Evolutionary conservation across 2,329 filamentous ascomycete genomes (phyloP).

Genomic region (Sporothrix phasma): DNA sequence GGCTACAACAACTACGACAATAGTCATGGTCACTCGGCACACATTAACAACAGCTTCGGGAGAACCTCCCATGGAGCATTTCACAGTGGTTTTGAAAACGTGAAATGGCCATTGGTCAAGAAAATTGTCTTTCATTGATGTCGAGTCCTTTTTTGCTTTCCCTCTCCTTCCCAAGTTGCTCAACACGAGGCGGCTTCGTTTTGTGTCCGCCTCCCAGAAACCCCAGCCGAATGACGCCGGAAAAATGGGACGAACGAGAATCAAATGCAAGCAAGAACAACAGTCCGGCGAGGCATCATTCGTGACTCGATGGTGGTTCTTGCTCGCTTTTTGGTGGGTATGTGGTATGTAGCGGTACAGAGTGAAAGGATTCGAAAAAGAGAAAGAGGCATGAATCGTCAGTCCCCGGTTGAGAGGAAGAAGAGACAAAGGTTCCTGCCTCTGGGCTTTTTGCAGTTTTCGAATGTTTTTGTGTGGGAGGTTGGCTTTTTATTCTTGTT

Average conservation of each 20-base stretch:
- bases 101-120: conserved; percentile 63
- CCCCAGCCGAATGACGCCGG: conserved; percentile 18
- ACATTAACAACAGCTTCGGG: conserved; percentile 46
- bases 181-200: conserved; percentile 13
- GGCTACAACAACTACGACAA: background rate
- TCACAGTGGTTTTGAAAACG: conserved; percentile 41
- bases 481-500: no score
- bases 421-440: background rate
- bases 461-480: background rate
- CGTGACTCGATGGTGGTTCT: conserved; percentile 1
- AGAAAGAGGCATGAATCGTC: background rate
- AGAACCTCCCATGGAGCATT: conserved; percentile 68
- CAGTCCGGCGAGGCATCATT: background rate
- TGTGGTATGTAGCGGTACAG: conserved; percentile 11
- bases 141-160: conserved; percentile 25
- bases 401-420: background rate
- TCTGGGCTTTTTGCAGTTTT: conserved; percentile 2
- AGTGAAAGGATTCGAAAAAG: conserved; percentile 4
- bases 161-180: conserved; percentile 13
- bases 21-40: background rate
- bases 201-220: conserved; percentile 10
- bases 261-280: background rate
- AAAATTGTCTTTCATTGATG: conserved; percentile 21
- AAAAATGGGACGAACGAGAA: conserved; percentile 6
- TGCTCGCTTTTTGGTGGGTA: background rate